Percentiles rank a stretch among this genome's conserved stretches.
Conservation (phyloP, 202 grass and related monocot genomes). For the Schoenoplectus tabernaemontani region DNA sequence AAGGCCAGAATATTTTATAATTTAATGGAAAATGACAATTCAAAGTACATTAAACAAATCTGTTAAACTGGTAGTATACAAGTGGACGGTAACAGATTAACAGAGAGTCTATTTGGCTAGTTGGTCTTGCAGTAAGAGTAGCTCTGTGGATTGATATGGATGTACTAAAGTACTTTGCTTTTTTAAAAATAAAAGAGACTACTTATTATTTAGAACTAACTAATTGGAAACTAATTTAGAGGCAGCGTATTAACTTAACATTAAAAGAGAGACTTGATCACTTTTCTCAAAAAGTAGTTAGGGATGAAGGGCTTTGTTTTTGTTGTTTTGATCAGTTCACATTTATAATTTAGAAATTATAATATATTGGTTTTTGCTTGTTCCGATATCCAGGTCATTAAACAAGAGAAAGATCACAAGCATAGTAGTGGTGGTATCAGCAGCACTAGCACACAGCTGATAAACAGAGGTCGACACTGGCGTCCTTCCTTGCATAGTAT, state of each 20-base stretch:
- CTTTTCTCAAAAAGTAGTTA: not conserved
- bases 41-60: constrained; percentile 5
- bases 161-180: not conserved
- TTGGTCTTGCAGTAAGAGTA: too few relatives aligned
- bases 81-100: not conserved
- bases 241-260: not conserved
- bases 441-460: constrained; percentile 9
- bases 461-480: constrained; percentile 52
- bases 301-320: not conserved
- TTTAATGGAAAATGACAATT: not conserved
- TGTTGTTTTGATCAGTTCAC: not conserved
- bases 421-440: constrained; percentile 31
- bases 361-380: not conserved
- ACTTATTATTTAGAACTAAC: not conserved
- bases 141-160: constrained; percentile 1
- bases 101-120: too few relatives aligned
- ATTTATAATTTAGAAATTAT: not conserved
- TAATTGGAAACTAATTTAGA: not conserved
- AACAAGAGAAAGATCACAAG: constrained; percentile 43
- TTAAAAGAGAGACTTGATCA: not conserved
- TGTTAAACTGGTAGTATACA: constrained; percentile 5
- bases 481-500: constrained; percentile 94
- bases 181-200: not conserved
- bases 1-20: constrained; percentile 2
- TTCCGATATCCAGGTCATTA: constrained; percentile 35